Percentiles rank a stretch among this genome's conserved stretches.
Evolutionary conservation across 2,329 filamentous ascomycete species (phyloP).

Genomic region (Colletotrichum somersetense): DNA sequence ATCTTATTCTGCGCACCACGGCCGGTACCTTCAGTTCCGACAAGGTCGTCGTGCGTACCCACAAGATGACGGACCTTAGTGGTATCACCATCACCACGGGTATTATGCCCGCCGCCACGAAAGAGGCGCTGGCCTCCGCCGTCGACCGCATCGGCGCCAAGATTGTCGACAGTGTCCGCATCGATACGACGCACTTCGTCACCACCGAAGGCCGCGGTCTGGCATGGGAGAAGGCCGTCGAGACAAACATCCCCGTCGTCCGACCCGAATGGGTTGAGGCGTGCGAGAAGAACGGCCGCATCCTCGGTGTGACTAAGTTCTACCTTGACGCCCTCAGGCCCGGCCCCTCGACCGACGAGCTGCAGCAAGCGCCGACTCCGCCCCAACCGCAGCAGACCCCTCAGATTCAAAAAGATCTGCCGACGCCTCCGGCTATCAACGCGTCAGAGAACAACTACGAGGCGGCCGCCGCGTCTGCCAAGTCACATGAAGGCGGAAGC

Average conservation of each 20-base stretch:
- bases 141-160: constrained; percentile 93
- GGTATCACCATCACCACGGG: constrained; percentile 96
- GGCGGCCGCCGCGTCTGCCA: constrained; percentile 38
- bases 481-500: constrained; percentile 42
- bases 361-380: constrained; percentile 45
- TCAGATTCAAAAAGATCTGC: constrained; percentile 52
- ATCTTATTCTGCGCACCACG: constrained; percentile 89
- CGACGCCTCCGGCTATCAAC: constrained; percentile 45
- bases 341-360: constrained; percentile 54
- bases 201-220: constrained; percentile 92
- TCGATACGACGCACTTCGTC: constrained; percentile 98
- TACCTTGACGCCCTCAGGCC: constrained; percentile 84
- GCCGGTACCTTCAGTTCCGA: constrained; percentile 90
- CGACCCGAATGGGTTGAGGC: constrained; percentile 97
- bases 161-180: constrained; percentile 88
- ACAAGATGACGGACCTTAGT: constrained; percentile 98
- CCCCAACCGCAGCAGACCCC: constrained; percentile 43
- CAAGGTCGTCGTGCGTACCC: constrained; percentile 86
- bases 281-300: constrained; percentile 92
- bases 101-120: constrained; percentile 79
- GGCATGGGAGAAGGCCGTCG: constrained; percentile 95
- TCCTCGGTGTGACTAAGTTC: constrained; percentile 94
- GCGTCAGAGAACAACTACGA: constrained; percentile 47
- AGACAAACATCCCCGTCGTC: constrained; percentile 98
- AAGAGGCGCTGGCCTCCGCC: constrained; percentile 79